Percentiles rank a stretch among this genome's conserved stretches.
phyloP scores from a whole-genome alignment of 2,329 filamentous ascomycete genomes.

The Arthrobotrys conoides region DNA sequence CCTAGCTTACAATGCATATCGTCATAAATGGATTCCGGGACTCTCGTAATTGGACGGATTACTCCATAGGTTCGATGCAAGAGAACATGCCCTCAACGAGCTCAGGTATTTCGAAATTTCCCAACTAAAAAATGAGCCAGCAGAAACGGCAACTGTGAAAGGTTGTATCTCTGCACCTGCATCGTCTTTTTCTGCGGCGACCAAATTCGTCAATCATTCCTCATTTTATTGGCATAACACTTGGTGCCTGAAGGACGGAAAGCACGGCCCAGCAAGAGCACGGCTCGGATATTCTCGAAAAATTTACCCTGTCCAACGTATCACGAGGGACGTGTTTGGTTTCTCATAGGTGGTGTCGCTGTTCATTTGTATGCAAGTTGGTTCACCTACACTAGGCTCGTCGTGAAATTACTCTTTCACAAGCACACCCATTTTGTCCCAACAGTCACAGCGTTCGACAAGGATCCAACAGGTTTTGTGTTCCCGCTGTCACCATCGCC shows the following conservation, averaged over 20 bases:
- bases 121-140: constrained; percentile 4
- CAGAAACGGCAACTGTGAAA: background rate
- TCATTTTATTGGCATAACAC: constrained; percentile 4
- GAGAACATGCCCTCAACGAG: background rate
- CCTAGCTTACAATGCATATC: constrained; percentile 8
- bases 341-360: constrained; percentile 29
- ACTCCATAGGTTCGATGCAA: constrained; percentile 2
- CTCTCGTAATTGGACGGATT: background rate
- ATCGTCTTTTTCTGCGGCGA: background rate
- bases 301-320: constrained; percentile 44
- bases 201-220: background rate
- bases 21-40: background rate
- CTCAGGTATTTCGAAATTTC: background rate
- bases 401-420: constrained; percentile 4
- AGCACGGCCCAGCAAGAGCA: constrained; percentile 31
- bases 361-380: constrained; percentile 22
- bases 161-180: background rate
- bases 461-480: constrained; percentile 39
- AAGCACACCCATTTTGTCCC: constrained; percentile 15
- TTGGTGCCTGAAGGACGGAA: constrained; percentile 14
- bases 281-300: constrained; percentile 57
- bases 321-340: constrained; percentile 38
- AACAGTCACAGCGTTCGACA: constrained; percentile 27
- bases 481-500: constrained; percentile 49
- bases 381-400: constrained; percentile 25